Base-by-base conservation (phyloP, 306 rosid genomes). In the Benincasa hispida region DNA sequence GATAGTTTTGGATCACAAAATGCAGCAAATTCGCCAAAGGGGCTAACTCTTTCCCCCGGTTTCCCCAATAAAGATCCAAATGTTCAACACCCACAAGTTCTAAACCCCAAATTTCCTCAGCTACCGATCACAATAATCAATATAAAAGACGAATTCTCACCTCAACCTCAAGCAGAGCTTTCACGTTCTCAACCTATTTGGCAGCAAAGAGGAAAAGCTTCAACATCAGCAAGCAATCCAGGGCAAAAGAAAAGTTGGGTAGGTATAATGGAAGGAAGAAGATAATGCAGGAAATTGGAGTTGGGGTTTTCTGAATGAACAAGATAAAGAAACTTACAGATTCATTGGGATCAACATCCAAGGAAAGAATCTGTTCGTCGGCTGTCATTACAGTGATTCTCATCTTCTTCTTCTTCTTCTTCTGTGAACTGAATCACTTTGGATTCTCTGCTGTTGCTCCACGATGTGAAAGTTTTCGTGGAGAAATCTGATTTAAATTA, bases 101-200 rank as follows among this genome's bases (percentile, higher is more conserved):
- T 10, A 32, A 4, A 47, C 22, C 12, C 9, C 34, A 22, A 24
- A 41, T 68, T 35, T 22, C 19, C 21, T 27, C 41, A 32, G 45
- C 19, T 12, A 69, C 41, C 34, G 19, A 69, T 22, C 27, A 77
- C 18, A 9, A 77, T 53, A 76, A 79, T 59, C 53, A 55, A 35
- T 72, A 76, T 17, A 57, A 50, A 70, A 55, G 32, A 35, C 2
- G 4, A 41, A 22, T 32, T 54, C 86, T 79, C 83, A 94, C 97
- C 90, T 94, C 98, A 61, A 94, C 97, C 82, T 91, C 97, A 57
- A 94, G 98, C 83, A 94, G 82, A 70, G 96, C 98, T 77, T 94
- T 94, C 79, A 94, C 90, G 74, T 90, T 91, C 77, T 94, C 97
- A 78, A 91, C 95, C 98, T 94, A 79, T 11, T 37, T 56, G 37